Conservation (phyloP, 2,329 filamentous ascomycete species). For the Exophiala lecanii-corni region DNA sequence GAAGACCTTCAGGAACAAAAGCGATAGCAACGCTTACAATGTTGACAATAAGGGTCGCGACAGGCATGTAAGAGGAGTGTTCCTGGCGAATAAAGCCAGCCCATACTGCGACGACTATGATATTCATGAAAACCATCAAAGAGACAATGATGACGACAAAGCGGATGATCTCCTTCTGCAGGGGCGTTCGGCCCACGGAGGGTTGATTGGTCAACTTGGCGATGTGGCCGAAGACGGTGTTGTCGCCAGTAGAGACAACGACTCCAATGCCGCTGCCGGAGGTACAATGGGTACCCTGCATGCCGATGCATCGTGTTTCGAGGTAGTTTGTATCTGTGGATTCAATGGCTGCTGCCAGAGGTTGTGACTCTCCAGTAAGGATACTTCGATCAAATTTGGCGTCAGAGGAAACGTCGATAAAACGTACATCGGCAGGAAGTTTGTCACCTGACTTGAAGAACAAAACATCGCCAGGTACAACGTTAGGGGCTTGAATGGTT, state of each 20-base stretch:
- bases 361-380: slow-evolving; percentile 65
- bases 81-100: slow-evolving; percentile 63
- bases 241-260: slow-evolving; percentile 66
- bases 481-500: slow-evolving; percentile 51
- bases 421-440: slow-evolving; percentile 67
- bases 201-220: slow-evolving; percentile 67
- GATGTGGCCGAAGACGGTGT: slow-evolving; percentile 71
- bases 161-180: slow-evolving; percentile 68
- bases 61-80: slow-evolving; percentile 67
- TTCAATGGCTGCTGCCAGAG: slow-evolving; percentile 60
- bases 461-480: slow-evolving; percentile 69
- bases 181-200: slow-evolving; percentile 61
- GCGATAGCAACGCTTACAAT: slow-evolving; percentile 69
- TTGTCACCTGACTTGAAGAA: slow-evolving; percentile 68
- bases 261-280: slow-evolving; percentile 63
- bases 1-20: slow-evolving; percentile 70
- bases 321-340: slow-evolving; percentile 69
- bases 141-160: slow-evolving; percentile 67
- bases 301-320: slow-evolving; percentile 69
- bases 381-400: slow-evolving; percentile 69
- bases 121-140: slow-evolving; percentile 49
- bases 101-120: slow-evolving; percentile 64
- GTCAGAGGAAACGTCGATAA: slow-evolving; percentile 64
- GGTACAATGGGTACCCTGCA: slow-evolving; percentile 75
- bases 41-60: slow-evolving; percentile 66